Percentiles rank a stretch among this genome's conserved stretches.
phyloP scores from a whole-genome alignment of 208 protist genomes.

The Acanthamoeba triangularis region DNA sequence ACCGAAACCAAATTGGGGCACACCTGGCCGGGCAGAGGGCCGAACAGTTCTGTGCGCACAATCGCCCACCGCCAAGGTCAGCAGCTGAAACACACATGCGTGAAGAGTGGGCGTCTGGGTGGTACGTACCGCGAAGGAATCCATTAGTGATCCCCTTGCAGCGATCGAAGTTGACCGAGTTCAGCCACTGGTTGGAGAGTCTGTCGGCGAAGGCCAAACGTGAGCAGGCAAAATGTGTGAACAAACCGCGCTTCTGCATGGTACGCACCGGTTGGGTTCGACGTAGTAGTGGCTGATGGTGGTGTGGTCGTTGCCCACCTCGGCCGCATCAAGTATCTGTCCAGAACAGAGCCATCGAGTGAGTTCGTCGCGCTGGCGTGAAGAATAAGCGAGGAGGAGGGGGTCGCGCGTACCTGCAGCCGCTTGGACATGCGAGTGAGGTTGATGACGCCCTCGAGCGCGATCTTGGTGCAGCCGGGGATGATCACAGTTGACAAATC shows the following conservation, averaged over 20 bases:
- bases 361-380: background rate
- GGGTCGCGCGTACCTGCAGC: background rate
- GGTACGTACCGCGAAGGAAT: conserved; percentile 10
- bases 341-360: background rate
- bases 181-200: conserved; percentile 12
- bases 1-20: conserved; percentile 32
- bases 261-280: conserved; percentile 23
- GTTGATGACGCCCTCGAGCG: conserved; percentile 23
- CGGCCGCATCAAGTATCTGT: background rate
- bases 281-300: background rate
- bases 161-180: conserved; percentile 2
- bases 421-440: conserved; percentile 18
- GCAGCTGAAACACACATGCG: background rate
- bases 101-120: background rate
- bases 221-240: no score
- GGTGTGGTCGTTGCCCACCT: background rate
- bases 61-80: background rate
- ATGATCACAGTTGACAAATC: background rate
- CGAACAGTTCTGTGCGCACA: background rate
- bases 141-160: background rate
- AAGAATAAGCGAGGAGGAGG: background rate
- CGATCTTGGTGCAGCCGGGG: background rate
- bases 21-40: background rate
- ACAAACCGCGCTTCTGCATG: no score
- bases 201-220: background rate